Evolutionary conservation across 2,329 filamentous ascomycete genomes (phyloP).

Genomic region (Myotisia sp.): DNA sequence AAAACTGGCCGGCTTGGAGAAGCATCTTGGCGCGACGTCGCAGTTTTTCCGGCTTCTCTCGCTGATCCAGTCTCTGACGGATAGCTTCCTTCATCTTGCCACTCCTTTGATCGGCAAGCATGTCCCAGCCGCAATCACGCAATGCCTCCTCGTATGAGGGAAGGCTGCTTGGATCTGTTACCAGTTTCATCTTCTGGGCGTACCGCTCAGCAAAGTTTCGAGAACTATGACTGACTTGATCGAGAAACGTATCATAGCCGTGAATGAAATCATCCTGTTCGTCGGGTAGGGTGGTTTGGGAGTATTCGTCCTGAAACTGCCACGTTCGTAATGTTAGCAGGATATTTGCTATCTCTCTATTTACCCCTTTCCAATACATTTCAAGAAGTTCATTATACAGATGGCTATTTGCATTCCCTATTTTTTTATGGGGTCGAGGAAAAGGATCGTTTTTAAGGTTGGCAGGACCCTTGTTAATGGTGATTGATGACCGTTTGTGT

Average conservation of each 20-base stretch:
- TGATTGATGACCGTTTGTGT: too few relatives aligned
- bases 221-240: conserved; percentile 23
- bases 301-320: conserved; percentile 16
- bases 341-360: conserved; percentile 23
- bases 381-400: conserved; percentile 14
- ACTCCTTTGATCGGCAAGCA: conserved; percentile 1
- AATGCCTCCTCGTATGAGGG: neutral
- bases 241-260: conserved; percentile 29
- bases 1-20: conserved; percentile 20
- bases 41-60: conserved; percentile 2
- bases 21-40: conserved; percentile 19
- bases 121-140: neutral
- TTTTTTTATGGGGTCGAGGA: too few relatives aligned
- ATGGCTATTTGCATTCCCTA: neutral
- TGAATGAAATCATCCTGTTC: conserved; percentile 21
- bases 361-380: conserved; percentile 28
- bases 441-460: too few relatives aligned
- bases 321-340: conserved; percentile 23
- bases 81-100: conserved; percentile 5
- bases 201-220: conserved; percentile 16
- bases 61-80: neutral
- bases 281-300: conserved; percentile 13
- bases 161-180: neutral
- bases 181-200: conserved; percentile 3
- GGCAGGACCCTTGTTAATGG: too few relatives aligned